These are phyloP conservation scores for Acanthochlamys bracteata DNA, from an alignment of 106 monocot species.

Conservation along the genomic window DNA sequence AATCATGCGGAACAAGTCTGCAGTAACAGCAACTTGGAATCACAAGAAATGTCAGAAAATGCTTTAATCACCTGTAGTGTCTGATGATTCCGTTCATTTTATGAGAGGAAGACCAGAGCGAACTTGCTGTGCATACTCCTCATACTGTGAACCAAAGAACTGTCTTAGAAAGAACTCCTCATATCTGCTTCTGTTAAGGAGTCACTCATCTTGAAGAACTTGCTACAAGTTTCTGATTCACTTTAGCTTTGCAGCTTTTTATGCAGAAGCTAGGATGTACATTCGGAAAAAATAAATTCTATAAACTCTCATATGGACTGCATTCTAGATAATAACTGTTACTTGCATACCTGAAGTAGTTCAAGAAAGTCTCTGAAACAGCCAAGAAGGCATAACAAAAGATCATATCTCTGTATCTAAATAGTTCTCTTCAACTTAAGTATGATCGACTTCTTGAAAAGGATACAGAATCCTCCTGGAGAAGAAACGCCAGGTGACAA, in stretches of 20 bases:
- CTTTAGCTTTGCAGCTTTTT: too few species aligned
- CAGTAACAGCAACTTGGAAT: too few species aligned
- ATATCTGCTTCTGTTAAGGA: slow-evolving; percentile 52
- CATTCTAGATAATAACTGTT: too few species aligned
- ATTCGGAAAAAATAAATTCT: too few species aligned
- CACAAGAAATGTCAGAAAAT: too few species aligned
- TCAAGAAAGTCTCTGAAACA: too few species aligned
- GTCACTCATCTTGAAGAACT: background rate
- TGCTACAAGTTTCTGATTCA: too few species aligned
- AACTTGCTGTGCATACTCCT: slow-evolving; percentile 55
- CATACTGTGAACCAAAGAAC: slow-evolving; percentile 75
- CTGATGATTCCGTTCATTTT: slow-evolving; percentile 28
- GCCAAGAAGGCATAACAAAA: background rate
- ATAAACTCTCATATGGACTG: too few species aligned
- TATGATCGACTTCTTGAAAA: background rate
- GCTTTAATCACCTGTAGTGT: slow-evolving; percentile 4
- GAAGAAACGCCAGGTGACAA: slow-evolving; percentile 76
- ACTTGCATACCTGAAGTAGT: too few species aligned
- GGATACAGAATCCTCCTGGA: slow-evolving; percentile 80
- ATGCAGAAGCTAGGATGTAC: too few species aligned
- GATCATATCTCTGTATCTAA: background rate
- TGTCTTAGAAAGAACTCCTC: slow-evolving; percentile 92
- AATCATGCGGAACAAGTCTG: too few species aligned
- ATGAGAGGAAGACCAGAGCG: slow-evolving; percentile 92
- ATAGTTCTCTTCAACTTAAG: background rate